phyloP scores from a whole-genome alignment of 352 stramenopile species.

The Globisporangium canariense region DNA sequence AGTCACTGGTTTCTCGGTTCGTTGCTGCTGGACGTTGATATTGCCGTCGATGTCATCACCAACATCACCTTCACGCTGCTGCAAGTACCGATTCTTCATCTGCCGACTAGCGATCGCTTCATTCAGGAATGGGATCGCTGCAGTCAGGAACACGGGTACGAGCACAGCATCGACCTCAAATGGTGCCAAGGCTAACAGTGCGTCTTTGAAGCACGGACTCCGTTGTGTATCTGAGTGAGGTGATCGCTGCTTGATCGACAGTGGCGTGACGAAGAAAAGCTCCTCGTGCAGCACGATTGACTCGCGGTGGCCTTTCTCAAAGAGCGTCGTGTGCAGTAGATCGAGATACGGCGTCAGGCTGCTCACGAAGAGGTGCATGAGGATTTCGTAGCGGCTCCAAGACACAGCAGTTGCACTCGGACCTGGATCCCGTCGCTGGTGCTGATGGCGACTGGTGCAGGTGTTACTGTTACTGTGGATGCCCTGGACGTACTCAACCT shows the following conservation, averaged over 20 bases:
- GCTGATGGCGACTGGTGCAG: not conserved
- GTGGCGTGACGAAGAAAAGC: constrained; percentile 43
- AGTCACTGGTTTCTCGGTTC: not conserved
- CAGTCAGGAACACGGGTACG: constrained; percentile 45
- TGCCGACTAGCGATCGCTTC: constrained; percentile 60
- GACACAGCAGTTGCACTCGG: not conserved
- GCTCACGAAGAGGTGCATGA: constrained; percentile 43
- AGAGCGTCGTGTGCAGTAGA: constrained; percentile 45
- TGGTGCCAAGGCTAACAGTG: constrained; percentile 34
- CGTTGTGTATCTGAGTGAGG: constrained; percentile 17
- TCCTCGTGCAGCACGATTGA: constrained; percentile 41
- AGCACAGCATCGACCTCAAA: constrained; percentile 33
- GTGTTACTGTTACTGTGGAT: constrained; percentile 4
- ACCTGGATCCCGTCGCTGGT: not conserved
- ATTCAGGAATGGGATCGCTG: constrained; percentile 31
- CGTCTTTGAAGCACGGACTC: constrained; percentile 39
- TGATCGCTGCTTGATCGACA: not conserved
- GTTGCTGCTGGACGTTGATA: not conserved
- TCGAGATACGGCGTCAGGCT: constrained; percentile 49
- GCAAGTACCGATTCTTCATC: constrained; percentile 58
- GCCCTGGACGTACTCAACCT: constrained; percentile 37
- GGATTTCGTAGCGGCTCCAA: constrained; percentile 41
- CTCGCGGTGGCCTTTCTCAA: constrained; percentile 39
- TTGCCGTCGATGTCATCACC: not conserved
- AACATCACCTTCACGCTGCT: constrained; percentile 11